Evolutionary conservation across 73 alveolate genomes (phyloP), one percentile per base, ranked within the genome.

Genomic region (Paramecium biaurelia): DNA sequence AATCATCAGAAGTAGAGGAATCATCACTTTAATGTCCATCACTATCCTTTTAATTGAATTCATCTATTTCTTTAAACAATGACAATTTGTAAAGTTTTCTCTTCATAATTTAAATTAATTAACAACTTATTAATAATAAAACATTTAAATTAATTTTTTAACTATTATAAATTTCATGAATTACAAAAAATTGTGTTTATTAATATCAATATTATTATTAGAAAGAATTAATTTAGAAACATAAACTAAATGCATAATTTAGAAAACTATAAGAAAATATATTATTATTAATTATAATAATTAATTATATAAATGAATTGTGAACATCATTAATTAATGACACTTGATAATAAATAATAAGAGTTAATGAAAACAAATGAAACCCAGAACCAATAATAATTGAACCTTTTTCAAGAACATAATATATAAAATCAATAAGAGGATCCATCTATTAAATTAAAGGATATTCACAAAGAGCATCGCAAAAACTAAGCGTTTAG

Each of bases 1-100:
- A 79, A 21, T 79, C 90, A 41, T 74, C 68, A 21, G 67, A 74
- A 12, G 59, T 74, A 9, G 63, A 74, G 9, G 87, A 74, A 41
- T 74, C 59, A 37, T 41, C 87, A 74, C 67, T 37, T 2, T 34
- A 32, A 35, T 74, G 87, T 34, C 87, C 87, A 74, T 74, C 87
- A 37, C 67, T 23, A 21, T 37, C 87, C 14, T 74, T 34, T 74
- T 34, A 9, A 10, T 34, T 74, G n/a, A 74, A 74, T 18, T 74
- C 87, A 74, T 74, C 87, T 9, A 74, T 74, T 20, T 74, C 87
- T 18, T 74, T 37, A 41, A 74, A 74, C 37, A 74, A 41, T 34
- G 87, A 74, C 45, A 37, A 37, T 74, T 74, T 74, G 49, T 63
- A 63, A 30, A 63, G 84, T 63, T 63, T 63, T 24, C 45, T 63